Evolutionary conservation across 805 yeast species (phyloP), one percentile per base, ranked within the genome.

Genomic region (Metschnikowia aberdeeniae): DNA sequence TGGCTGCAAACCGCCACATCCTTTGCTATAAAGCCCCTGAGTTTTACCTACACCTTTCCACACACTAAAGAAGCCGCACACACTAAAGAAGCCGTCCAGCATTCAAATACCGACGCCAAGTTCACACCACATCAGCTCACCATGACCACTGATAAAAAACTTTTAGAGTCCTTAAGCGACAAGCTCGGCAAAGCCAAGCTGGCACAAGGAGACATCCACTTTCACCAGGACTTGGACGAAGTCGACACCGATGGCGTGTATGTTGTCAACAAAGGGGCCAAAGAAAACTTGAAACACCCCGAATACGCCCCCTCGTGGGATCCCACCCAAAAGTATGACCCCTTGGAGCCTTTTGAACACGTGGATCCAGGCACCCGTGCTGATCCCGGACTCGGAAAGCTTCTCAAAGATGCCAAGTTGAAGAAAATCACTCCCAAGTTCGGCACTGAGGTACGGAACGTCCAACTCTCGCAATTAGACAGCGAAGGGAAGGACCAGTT

Each of bases 241-340:
- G 60, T 75, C 34, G 74, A 68, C 41, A 58, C 14, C 17, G 50
- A 43, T 17, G 71, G 71, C 7, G 59, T 64, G 9, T 56, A 47
- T 27, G 62, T 65, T 11, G 64, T 64, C 9, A 59, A 53, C 46
- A 49, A 54, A 33, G 69, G 63, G 35, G 66, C 68, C 49, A 53
- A 61, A 20, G 52, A 47, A 14, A 50, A 52, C 39, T 49, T 60
- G 4, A 46, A 57, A n/a, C 55, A 52, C 49, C 61, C 61, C 10
- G 62, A 58, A 8, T 63, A 43, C 30, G 50, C 62, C 34, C 71
- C 72, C 7, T 50, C 65, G 11, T 67, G 70, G 70, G 57, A 61
- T 41, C 53, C 54, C 9, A 53, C 53, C 20, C 70, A 50, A 63
- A 63, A 63, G 47, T 60, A 50, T 30, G 59, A 61, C 6, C 62